Base-by-base conservation (phyloP, 2,329 filamentous ascomycete genomes). In the Fusarium equiseti region DNA sequence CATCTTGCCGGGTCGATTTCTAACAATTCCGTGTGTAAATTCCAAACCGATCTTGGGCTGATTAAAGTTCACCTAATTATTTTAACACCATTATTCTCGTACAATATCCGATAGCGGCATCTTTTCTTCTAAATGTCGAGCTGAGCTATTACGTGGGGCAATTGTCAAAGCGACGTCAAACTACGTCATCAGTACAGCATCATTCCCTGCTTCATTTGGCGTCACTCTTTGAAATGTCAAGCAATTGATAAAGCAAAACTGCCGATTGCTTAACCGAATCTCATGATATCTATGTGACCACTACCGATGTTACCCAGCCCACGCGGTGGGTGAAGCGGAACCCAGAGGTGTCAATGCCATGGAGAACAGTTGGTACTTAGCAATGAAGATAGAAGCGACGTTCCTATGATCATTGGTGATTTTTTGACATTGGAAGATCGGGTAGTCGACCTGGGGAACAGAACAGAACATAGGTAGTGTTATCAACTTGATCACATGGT, bases 101-200 rank as follows among this genome's bases (percentile, higher is more conserved):
- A 3, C 20, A 38, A 43, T 58, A 58, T 58, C 61, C 50, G 35
- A 26, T 7, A 57, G 50, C 13, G 13, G 49, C 5, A 38, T 27
- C 50, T 52, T 20, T 27, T 16, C 10, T 49, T 48, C 15, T 24
- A 3, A 15, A 29, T 18, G 18, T 35, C 5, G 22, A 12, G 35
- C 35, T 6, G 35, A 48, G 12, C 11, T 57, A 10, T 58, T 63
- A 7, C 26, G 57, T 58, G 52, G 54, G 66, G 55, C 59, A 27
- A 16, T 24, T 46, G 63, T 42, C 49, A 51, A 38, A 51, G 32
- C 56, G 46, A 57, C 49, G 70, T 69, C 67, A 64, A 27, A 27
- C 4, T 58, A 71, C 70, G 70, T 73, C 70, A 73, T 73, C 15
- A 45, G 45, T 16, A 45, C 43, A 70, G n/a, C 59, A 66, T 66